Percentiles rank a stretch among this genome's conserved stretches.
phyloP scores from a whole-genome alignment of 208 protist species.

The Angomonas desouzai region DNA sequence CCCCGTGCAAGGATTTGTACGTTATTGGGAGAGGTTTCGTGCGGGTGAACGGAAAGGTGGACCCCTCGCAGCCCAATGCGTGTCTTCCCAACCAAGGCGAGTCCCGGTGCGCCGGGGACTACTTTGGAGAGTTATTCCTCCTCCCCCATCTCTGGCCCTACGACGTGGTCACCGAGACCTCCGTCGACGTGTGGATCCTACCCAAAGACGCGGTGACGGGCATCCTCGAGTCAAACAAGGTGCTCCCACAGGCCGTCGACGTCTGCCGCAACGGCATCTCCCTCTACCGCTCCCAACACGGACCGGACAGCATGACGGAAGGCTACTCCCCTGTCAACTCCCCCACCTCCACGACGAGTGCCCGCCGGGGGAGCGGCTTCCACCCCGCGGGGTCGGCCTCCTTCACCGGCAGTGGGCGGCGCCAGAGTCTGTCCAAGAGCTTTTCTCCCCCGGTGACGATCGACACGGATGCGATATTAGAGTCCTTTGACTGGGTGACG shows the following conservation, averaged over 20 bases:
- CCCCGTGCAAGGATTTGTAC: slow-evolving; percentile 59
- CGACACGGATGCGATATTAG: slow-evolving; percentile 8
- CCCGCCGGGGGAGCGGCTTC: slow-evolving; percentile 18
- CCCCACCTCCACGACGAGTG: neutral
- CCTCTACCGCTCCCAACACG: slow-evolving; percentile 63
- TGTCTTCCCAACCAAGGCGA: slow-evolving; percentile 16
- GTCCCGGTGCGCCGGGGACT: slow-evolving; percentile 49
- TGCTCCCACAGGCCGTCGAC: slow-evolving; percentile 62
- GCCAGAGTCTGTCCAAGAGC: slow-evolving; percentile 5
- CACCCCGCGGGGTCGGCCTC: neutral
- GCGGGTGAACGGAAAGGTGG: slow-evolving; percentile 17
- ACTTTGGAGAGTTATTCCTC: slow-evolving; percentile 78
- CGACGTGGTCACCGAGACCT: slow-evolving; percentile 53
- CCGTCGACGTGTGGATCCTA: slow-evolving; percentile 74
- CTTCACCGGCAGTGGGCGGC: neutral
- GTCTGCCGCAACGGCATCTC: slow-evolving; percentile 76
- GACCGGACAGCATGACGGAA: slow-evolving; percentile 51
- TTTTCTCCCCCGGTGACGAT: neutral
- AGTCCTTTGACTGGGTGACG: slow-evolving; percentile 37
- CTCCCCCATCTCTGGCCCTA: slow-evolving; percentile 64
- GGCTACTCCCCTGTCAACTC: slow-evolving; percentile 20
- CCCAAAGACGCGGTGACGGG: slow-evolving; percentile 31
- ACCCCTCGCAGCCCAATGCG: neutral
- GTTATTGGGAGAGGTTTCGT: slow-evolving; percentile 71
- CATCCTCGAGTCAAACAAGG: slow-evolving; percentile 39